phyloP scores from a whole-genome alignment of 2,329 filamentous ascomycete genomes.

The Orbilia quercus region DNA sequence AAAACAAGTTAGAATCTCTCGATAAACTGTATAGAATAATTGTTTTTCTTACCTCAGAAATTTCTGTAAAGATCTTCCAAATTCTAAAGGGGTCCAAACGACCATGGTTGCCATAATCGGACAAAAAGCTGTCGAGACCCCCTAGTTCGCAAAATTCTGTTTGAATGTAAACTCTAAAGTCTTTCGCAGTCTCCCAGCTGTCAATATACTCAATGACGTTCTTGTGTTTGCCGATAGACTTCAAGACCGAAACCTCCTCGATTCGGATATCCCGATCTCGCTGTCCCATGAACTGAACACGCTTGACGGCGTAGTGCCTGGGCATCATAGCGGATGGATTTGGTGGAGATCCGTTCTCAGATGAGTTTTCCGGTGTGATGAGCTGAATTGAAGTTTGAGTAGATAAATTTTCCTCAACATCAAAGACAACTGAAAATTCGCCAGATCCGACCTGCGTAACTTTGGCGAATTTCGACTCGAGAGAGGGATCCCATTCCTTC shows the following conservation, averaged over 20 bases:
- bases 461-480: constrained; percentile 76
- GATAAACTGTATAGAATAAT: not conserved
- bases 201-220: constrained; percentile 87
- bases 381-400: constrained; percentile 65
- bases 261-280: constrained; percentile 85
- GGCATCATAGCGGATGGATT: constrained; percentile 67
- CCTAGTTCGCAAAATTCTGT: constrained; percentile 97
- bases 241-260: constrained; percentile 82
- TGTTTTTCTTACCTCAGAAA: constrained; percentile 75
- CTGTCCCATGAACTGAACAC: constrained; percentile 81
- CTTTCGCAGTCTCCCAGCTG: constrained; percentile 83
- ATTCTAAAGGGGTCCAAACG: constrained; percentile 96
- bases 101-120: constrained; percentile 82
- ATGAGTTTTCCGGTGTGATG: constrained; percentile 65
- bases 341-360: constrained; percentile 67
- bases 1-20: constrained; percentile 57
- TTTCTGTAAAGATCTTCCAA: constrained; percentile 94
- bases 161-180: constrained; percentile 85
- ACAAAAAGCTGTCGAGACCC: constrained; percentile 85
- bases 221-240: constrained; percentile 79
- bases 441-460: constrained; percentile 84
- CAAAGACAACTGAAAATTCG: constrained; percentile 93
- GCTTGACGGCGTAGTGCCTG: constrained; percentile 87
- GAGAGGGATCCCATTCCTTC: constrained; percentile 70
- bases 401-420: constrained; percentile 70